A percentile compares a stretch with the other conserved stretches of the same genome.
Conservation (phyloP, 164 flowering plant species). For the Saururus chinensis region DNA sequence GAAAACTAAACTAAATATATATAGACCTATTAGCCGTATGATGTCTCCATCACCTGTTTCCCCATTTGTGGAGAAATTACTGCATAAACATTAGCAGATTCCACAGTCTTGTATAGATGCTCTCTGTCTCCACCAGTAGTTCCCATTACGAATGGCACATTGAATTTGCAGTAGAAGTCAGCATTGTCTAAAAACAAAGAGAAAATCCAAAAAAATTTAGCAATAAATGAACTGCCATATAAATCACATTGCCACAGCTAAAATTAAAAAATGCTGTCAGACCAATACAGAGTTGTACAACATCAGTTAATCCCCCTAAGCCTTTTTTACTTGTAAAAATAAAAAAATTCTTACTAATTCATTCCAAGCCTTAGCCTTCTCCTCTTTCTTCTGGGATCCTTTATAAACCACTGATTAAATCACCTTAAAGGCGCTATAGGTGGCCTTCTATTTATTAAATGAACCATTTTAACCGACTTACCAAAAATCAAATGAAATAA, state of each 20-base stretch:
- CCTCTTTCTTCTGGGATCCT: too few relatives aligned
- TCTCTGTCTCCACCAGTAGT: slow-evolving; percentile 93
- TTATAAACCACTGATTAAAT: too few relatives aligned
- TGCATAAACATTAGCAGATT: slow-evolving; percentile 59
- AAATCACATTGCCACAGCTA: background rate
- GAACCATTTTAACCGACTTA: too few relatives aligned
- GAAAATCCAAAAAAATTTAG: background rate
- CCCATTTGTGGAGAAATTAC: slow-evolving; percentile 97
- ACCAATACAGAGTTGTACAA: background rate
- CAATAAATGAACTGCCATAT: background rate
- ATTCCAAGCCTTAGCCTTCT: too few relatives aligned
- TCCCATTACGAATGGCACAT: slow-evolving; percentile 96
- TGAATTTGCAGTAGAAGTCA: slow-evolving; percentile 68
- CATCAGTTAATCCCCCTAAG: background rate
- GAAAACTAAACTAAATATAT: background rate
- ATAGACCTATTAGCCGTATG: background rate
- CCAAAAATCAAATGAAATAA: too few relatives aligned
- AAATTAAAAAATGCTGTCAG: background rate
- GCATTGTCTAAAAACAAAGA: slow-evolving; percentile 50
- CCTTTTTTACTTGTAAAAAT: too few relatives aligned
- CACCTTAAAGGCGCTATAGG: too few relatives aligned
- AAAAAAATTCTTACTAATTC: background rate
- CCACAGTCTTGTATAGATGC: slow-evolving; percentile 48
- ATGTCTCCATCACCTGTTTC: slow-evolving; percentile 51
- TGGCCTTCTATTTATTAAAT: too few relatives aligned